phyloP scores from a whole-genome alignment of 306 rosid genomes.

The Ammopiptanthus mongolicus region DNA sequence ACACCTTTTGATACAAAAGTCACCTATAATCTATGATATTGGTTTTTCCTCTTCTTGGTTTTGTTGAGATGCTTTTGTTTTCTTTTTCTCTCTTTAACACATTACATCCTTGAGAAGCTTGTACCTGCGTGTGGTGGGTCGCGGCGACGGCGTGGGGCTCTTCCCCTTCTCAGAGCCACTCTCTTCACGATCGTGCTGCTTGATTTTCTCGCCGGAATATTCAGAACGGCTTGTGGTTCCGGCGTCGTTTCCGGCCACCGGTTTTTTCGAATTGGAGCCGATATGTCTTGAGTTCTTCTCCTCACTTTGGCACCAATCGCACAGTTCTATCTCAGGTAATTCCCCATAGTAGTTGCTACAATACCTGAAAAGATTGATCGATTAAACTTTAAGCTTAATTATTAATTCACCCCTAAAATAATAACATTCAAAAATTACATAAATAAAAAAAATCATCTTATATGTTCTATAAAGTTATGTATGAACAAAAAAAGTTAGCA shows the following conservation, averaged over 20 bases:
- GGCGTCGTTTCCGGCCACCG: slow-evolving; percentile 17
- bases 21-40: neutral
- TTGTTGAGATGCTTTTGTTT: neutral
- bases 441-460: neutral
- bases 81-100: slow-evolving; percentile 42
- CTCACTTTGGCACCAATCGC: slow-evolving; percentile 94
- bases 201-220: slow-evolving; percentile 56
- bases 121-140: slow-evolving; percentile 87
- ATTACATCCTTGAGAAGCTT: slow-evolving; percentile 99
- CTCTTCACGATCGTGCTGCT: slow-evolving; percentile 57
- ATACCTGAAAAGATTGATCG: slow-evolving; percentile 39
- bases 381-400: neutral
- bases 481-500: neutral
- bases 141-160: slow-evolving; percentile 60
- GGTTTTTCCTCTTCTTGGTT: neutral
- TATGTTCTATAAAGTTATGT: neutral
- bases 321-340: slow-evolving; percentile 60
- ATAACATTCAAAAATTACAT: neutral
- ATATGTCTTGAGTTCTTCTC: slow-evolving; percentile 46
- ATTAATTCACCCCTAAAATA: neutral
- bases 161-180: slow-evolving; percentile 47
- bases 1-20: slow-evolving; percentile 19
- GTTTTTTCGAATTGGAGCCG: slow-evolving; percentile 46
- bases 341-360: slow-evolving; percentile 90
- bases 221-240: slow-evolving; percentile 54